Conservation (phyloP, 2,329 filamentous ascomycete species). For the Celoporthe dispersa region DNA sequence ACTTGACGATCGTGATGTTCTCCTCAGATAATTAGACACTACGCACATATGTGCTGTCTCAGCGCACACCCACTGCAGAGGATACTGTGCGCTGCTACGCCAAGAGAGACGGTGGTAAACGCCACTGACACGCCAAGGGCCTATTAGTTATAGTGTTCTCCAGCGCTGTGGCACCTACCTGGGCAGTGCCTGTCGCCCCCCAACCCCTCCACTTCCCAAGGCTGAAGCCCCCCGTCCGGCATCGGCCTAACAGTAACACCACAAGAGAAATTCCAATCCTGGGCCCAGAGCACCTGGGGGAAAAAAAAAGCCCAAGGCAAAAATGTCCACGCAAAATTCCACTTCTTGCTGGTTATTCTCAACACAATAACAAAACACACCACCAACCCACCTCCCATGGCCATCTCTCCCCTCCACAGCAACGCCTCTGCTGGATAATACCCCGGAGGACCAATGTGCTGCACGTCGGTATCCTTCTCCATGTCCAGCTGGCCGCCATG, state of each 20-base stretch:
- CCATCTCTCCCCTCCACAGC: neutral
- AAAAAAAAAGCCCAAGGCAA: neutral
- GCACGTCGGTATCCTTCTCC: neutral
- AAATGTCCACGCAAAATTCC: neutral
- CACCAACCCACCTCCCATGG: neutral
- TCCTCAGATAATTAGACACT: too few relatives aligned
- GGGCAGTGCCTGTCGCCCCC: too few relatives aligned
- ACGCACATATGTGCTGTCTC: neutral
- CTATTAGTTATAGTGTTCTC: neutral
- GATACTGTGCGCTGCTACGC: too few relatives aligned
- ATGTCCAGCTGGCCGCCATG: constrained; percentile 19
- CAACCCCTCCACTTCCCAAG: too few relatives aligned
- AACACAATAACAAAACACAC: neutral
- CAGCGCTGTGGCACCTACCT: neutral
- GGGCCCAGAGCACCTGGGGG: neutral
- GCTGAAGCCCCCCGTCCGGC: neutral
- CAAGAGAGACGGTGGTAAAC: too few relatives aligned
- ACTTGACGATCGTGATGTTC: too few relatives aligned
- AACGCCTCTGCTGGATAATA: neutral
- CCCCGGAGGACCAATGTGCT: constrained; percentile 25
- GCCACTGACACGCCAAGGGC: too few relatives aligned
- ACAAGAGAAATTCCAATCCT: neutral
- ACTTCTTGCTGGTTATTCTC: neutral
- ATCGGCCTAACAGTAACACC: neutral
- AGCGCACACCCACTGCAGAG: neutral